Conservation (phyloP, 257 asterid species). For the Solanum ossicruentum region DNA sequence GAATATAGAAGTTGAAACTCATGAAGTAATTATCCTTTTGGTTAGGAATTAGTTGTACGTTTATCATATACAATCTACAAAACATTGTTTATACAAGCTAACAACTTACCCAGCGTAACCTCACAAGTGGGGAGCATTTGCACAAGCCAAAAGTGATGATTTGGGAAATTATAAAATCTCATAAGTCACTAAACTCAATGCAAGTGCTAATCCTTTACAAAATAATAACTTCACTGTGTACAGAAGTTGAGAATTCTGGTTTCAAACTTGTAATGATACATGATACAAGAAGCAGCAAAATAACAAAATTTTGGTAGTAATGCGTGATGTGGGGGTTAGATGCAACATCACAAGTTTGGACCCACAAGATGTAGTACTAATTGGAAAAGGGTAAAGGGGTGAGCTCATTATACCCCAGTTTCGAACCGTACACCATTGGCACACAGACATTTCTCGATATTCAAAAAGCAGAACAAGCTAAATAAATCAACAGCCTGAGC, state of each 20-base stretch:
- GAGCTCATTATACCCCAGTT: not conserved
- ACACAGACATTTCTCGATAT: not conserved
- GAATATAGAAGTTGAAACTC: not conserved
- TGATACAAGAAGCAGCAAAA: not conserved
- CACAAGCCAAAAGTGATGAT: not conserved
- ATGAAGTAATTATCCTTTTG: not conserved
- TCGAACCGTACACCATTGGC: not conserved
- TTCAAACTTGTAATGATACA: not conserved
- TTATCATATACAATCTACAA: not conserved
- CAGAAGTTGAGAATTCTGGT: not conserved
- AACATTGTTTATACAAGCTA: not conserved
- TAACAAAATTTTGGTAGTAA: not conserved
- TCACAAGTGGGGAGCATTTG: too few species aligned
- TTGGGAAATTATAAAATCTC: not conserved
- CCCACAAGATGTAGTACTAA: not conserved
- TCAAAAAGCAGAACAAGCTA: not conserved
- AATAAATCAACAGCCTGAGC: not conserved
- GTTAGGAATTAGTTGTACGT: not conserved
- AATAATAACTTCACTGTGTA: not conserved
- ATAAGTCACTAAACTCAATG: not conserved
- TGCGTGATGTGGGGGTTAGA: not conserved
- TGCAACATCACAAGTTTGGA: not conserved
- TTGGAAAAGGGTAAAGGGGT: not conserved
- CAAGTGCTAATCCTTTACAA: not conserved
- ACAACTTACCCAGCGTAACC: not conserved